Percentiles rank a stretch among this genome's conserved stretches.
These are phyloP conservation scores for Tolypocladium sp. DNA, from an alignment of 2,329 filamentous ascomycete species.

Conservation along the genomic window DNA sequence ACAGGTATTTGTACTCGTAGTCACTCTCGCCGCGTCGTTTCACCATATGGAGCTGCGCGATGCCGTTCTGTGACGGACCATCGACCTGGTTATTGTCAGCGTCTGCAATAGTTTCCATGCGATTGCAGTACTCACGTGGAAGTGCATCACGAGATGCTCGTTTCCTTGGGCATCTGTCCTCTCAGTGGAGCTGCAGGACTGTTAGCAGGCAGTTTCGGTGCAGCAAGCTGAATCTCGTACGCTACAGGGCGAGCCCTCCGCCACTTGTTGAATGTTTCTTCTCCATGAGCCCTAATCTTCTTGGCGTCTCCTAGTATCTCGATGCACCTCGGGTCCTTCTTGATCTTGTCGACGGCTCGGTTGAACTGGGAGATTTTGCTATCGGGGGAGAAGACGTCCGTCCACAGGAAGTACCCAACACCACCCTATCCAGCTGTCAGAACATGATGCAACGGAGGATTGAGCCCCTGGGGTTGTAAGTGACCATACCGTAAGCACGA, in stretches of 20 bases:
- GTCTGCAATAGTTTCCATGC: background rate
- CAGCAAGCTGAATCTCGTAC: conserved; percentile 23
- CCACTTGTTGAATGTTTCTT: conserved; percentile 76
- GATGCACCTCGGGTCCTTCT: conserved; percentile 59
- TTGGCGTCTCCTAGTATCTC: conserved; percentile 66
- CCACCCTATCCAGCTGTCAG: conserved; percentile 42
- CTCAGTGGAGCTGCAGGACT: conserved; percentile 46
- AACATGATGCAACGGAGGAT: no score
- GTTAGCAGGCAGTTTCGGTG: conserved; percentile 14
- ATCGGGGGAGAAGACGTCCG: conserved; percentile 74
- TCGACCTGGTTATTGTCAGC: conserved; percentile 49
- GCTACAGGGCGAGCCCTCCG: conserved; percentile 54
- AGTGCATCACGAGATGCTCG: conserved; percentile 77
- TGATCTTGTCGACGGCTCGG: conserved; percentile 71
- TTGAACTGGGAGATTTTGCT: conserved; percentile 87
- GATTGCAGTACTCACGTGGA: conserved; percentile 50
- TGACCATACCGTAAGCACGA: conserved; percentile 62
- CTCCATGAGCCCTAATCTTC: conserved; percentile 73
- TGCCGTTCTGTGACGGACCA: conserved; percentile 64
- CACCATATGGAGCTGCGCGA: conserved; percentile 70
- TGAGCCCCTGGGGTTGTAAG: background rate
- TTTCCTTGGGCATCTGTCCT: conserved; percentile 65
- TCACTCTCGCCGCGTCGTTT: conserved; percentile 55
- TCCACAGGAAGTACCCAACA: conserved; percentile 71
- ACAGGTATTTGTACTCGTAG: conserved; percentile 72